Conservation (phyloP, 257 asterid species). For the Capsicum baccatum region DNA sequence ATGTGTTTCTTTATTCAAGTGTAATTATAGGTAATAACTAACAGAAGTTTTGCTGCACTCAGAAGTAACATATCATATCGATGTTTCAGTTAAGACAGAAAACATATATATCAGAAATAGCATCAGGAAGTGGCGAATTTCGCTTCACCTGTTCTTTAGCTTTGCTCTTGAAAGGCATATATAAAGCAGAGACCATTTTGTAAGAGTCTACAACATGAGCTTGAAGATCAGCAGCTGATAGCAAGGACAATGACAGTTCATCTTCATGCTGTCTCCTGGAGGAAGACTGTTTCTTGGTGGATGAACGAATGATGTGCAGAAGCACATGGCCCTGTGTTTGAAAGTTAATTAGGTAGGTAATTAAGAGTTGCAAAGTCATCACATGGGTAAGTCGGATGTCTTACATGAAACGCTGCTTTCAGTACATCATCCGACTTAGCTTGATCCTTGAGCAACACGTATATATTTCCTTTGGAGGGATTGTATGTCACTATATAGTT, state of each 20-base stretch:
- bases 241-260: constrained; percentile 44
- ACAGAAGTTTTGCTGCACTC: neutral
- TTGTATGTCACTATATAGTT: constrained; percentile 77
- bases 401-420: constrained; percentile 98
- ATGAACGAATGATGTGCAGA: constrained; percentile 74
- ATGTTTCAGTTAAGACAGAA: neutral
- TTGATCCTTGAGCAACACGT: constrained; percentile 91
- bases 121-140: neutral
- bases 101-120: neutral
- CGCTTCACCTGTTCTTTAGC: constrained; percentile 83
- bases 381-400: constrained; percentile 40
- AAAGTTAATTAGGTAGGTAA: constrained; percentile 39
- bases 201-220: constrained; percentile 84
- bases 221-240: constrained; percentile 67
- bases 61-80: neutral
- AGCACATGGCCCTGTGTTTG: constrained; percentile 88
- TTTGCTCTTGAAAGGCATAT: constrained; percentile 84
- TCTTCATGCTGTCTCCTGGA: constrained; percentile 47
- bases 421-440: constrained; percentile 95
- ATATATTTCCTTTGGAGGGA: constrained; percentile 81
- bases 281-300: constrained; percentile 50
- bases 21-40: constrained; percentile 20
- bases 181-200: constrained; percentile 90
- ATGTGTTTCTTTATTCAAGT: neutral
- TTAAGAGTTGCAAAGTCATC: constrained; percentile 19